Evolutionary conservation across 1,139 yeast genomes (phyloP), one percentile per base, ranked within the genome.

Genomic region (Debaryomyces sp.): DNA sequence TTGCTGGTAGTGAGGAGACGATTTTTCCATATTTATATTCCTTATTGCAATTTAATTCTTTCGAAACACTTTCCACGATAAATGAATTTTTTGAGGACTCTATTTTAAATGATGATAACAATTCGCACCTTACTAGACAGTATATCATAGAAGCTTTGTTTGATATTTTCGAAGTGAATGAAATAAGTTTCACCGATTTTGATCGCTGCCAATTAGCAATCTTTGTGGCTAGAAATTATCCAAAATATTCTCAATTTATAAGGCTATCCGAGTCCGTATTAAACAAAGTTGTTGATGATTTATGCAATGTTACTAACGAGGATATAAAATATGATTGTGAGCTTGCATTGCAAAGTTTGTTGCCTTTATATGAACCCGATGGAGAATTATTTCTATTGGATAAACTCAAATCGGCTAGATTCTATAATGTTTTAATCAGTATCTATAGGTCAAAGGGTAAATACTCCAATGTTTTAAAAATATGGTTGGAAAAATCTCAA

Each of bases 11-110:
- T 4, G 58, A 62, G 5, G 77, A 73, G 24, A 70, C 76, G 0
- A 72, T 84, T 1, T 87, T 84, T 54, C 92, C 94, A 0, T 82
- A 85, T 55, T 61, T 88, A 21, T 68, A 69, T 44, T 53, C 72
- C 9, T 68, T 88, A 13, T 63, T 88, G 7, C 70, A 69, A 37
- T 73, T 64, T 52, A 78, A 83, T 53, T 77, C 87, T 6, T 75
- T 81, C 27, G 80, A 80, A 37, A 79, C 85, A 71, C 75, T 89
- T 46, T 75, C 85, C 0, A 78, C 87, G 0, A 62, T 89, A 53
- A 87, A 89, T 60, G 95, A 88, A 60, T 88, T 86, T 27, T 86
- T 89, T 62, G 96, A 89, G 61, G 94, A 88, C 59, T 70, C 86
- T 0, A 72, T 77, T 41, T 62, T 89, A 47, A 89, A 89, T 59